A percentile compares a stretch with the other conserved stretches of the same genome.
phyloP scores from a whole-genome alignment of 257 asterid genomes.

The Prunella vulgaris region DNA sequence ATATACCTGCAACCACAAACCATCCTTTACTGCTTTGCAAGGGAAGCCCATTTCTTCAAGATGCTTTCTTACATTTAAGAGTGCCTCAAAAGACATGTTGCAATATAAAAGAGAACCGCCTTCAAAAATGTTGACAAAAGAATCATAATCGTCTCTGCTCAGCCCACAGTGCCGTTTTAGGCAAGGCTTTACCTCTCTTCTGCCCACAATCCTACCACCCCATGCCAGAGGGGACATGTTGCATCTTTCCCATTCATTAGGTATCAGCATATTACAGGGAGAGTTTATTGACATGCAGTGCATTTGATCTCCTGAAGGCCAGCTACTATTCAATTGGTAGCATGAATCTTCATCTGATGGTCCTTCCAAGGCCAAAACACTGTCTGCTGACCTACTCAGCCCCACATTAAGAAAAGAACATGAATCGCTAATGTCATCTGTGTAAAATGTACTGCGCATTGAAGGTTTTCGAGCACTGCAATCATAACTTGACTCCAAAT shows the following conservation, averaged over 20 bases:
- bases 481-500: slow-evolving; percentile 41
- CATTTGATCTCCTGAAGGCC: slow-evolving; percentile 75
- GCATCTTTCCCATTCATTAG: slow-evolving; percentile 84
- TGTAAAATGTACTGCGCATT: slow-evolving; percentile 36
- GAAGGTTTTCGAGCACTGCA: slow-evolving; percentile 45
- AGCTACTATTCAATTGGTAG: slow-evolving; percentile 65
- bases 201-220: slow-evolving; percentile 93
- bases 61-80: slow-evolving; percentile 79
- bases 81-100: slow-evolving; percentile 95
- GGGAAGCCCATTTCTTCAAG: slow-evolving; percentile 98
- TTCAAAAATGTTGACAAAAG: slow-evolving; percentile 75
- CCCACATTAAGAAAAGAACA: slow-evolving; percentile 57
- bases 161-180: slow-evolving; percentile 62
- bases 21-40: slow-evolving; percentile 96
- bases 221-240: slow-evolving; percentile 69
- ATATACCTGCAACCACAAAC: slow-evolving; percentile 92
- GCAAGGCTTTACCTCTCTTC: slow-evolving; percentile 70
- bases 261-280: slow-evolving; percentile 50
- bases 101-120: slow-evolving; percentile 87
- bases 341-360: slow-evolving; percentile 89
- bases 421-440: slow-evolving; percentile 46
- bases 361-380: slow-evolving; percentile 67
- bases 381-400: slow-evolving; percentile 44
- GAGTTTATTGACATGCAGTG: slow-evolving; percentile 53
- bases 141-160: slow-evolving; percentile 81